Conservation (phyloP, 2,329 filamentous ascomycete species). For the Phaeosphaeria sp. region DNA sequence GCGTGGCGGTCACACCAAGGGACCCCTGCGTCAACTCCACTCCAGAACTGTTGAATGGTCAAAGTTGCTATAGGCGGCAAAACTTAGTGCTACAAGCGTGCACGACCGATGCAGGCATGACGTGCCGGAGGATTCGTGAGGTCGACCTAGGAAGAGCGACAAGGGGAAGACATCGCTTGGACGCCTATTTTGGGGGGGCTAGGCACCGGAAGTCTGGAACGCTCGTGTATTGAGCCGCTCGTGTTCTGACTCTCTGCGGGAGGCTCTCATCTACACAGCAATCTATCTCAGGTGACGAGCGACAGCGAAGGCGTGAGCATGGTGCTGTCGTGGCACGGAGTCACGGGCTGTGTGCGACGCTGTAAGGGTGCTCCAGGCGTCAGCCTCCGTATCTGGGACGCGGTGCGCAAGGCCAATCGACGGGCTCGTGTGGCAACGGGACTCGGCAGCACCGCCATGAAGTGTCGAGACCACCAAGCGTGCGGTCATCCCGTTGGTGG, state of each 20-base stretch:
- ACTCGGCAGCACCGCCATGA: constrained; percentile 4
- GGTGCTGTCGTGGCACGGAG: background rate
- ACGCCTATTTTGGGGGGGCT: constrained; percentile 2
- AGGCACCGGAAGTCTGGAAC: constrained; percentile 11
- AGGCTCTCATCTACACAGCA: background rate
- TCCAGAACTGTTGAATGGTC: background rate
- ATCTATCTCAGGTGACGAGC: constrained; percentile 2
- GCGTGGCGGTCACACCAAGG: constrained; percentile 1
- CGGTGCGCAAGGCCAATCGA: background rate
- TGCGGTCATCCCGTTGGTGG: constrained; percentile 8
- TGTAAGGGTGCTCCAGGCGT: constrained; percentile 1
- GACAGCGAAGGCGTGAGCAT: constrained; percentile 1
- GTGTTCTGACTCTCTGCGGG: constrained; percentile 3
- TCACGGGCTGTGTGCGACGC: background rate
- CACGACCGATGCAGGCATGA: background rate
- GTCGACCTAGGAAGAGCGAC: background rate
- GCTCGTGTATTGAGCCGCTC: constrained; percentile 5
- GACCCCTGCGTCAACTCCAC: background rate
- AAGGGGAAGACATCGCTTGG: constrained; percentile 5
- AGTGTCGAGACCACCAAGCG: background rate
- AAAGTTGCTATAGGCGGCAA: background rate
- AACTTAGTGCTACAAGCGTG: background rate
- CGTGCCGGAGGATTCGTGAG: background rate
- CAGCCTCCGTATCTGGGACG: background rate
- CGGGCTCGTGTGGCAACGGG: background rate